Base-by-base conservation (phyloP, 2,329 filamentous ascomycete species). In the Seiridium cupressi region DNA sequence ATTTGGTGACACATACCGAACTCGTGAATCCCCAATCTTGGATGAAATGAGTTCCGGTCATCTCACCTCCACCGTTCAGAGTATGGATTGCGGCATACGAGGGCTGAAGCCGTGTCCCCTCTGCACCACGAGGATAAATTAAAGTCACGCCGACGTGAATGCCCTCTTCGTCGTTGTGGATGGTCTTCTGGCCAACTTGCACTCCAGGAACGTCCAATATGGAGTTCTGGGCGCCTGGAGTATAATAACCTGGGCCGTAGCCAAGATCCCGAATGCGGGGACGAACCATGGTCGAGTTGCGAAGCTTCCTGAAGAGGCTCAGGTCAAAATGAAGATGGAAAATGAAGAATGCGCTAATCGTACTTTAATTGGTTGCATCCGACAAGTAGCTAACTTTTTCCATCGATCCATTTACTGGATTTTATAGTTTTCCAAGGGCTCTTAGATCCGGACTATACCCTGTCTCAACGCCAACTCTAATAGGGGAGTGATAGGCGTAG, bases 21-120 rank as follows among this genome's bases (percentile, higher is more conserved):
- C 55, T 51, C 13, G 46, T 49, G 55, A 49, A 58, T 18, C 55
- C 55, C 55, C 55, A 58, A 31, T 58, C 55, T 26, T 58, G 44
- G 26, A 58, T 49, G 32, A 58, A 49, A 49, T 58, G 55, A 32
- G 32, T 49, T 34, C 55, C 55, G 35, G 55, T 58, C 55, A 58
- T 58, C 46, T 58, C 55, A 11, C 55, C 55, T 9, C 44, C 55
- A 18, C 55, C 55, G 31, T 58, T 58, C 31, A 58, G 42, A 10
- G 44, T 51, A 40, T 58, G 55, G 7, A 51, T 49, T 0, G 44
- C 44, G 2, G 44, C 55, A 42, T 58, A 58, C 9, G 44, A 58
- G 11, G 55, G 55, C 55, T 42, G 55, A 13, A 40, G 18, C 34
- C 44, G 55, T 34, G 55, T 51, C 7, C 34, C 42, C 34, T 58